A percentile compares a stretch with the other conserved stretches of the same genome.
Evolutionary conservation across 192 early-diverging fungal genomes (phyloP).

Genomic region (Cladochytrium replicatum): DNA sequence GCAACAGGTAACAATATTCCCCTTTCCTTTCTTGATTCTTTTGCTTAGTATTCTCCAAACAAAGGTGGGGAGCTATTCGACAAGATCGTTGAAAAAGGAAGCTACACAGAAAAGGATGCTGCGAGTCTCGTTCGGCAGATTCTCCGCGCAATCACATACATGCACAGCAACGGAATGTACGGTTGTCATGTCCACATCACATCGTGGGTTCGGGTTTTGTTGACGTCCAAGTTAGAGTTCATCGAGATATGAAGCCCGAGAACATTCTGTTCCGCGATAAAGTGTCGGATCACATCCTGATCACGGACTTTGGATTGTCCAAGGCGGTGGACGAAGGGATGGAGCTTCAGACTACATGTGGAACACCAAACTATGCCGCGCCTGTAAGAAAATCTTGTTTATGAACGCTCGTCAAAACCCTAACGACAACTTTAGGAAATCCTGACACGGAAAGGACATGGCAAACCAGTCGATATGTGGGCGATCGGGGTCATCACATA

Average conservation of each 20-base stretch:
- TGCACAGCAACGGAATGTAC: conserved; percentile 20
- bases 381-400: not conserved
- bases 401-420: conserved; percentile 24
- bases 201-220: not conserved
- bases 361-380: conserved; percentile 23
- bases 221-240: not conserved
- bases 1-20: conserved; percentile 16
- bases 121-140: conserved; percentile 18
- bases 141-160: conserved; percentile 29
- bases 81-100: conserved; percentile 25
- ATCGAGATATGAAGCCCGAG: conserved; percentile 30
- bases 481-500: conserved; percentile 45
- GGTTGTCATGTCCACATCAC: conserved; percentile 2
- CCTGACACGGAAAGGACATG: conserved; percentile 39
- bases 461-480: conserved; percentile 59
- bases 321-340: conserved; percentile 42
- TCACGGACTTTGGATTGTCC: conserved; percentile 60
- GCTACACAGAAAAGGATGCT: conserved; percentile 34
- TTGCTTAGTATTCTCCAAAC: conserved; percentile 6
- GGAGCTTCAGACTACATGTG: conserved; percentile 51
- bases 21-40: not conserved
- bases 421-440: no score
- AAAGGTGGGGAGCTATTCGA: conserved; percentile 38
- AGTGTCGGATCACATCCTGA: conserved; percentile 33
- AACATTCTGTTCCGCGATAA: conserved; percentile 33